Conservation (phyloP, 805 yeast species). For the Dipodascus albidus region DNA sequence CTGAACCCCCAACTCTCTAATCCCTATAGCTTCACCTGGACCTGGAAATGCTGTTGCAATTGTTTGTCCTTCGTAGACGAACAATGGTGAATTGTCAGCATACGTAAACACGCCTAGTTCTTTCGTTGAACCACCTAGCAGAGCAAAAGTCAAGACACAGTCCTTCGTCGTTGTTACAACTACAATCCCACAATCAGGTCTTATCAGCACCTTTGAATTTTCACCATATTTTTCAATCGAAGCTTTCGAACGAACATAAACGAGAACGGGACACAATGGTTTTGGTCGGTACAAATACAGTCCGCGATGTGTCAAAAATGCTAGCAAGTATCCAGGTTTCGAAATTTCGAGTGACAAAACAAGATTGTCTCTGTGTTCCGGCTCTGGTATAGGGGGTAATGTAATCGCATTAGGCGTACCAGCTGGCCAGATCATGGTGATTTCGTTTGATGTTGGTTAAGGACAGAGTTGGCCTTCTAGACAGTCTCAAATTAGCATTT, state of each 20-base stretch:
- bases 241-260: slow-evolving; percentile 33
- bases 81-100: slow-evolving; percentile 6
- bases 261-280: slow-evolving; percentile 37
- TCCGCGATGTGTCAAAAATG: slow-evolving; percentile 28
- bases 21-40: slow-evolving; percentile 30
- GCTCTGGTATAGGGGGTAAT: slow-evolving; percentile 15
- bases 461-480: no score
- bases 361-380: slow-evolving; percentile 24
- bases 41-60: slow-evolving; percentile 23
- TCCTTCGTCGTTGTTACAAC: slow-evolving; percentile 18
- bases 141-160: slow-evolving; percentile 12
- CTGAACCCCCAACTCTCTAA: slow-evolving; percentile 22
- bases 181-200: slow-evolving; percentile 33
- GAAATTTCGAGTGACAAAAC: slow-evolving; percentile 21
- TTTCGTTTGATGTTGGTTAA: background rate
- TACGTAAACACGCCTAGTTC: slow-evolving; percentile 10
- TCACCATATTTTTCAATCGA: slow-evolving; percentile 38
- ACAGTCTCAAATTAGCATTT: no score
- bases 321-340: slow-evolving; percentile 22
- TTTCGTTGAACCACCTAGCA: slow-evolving; percentile 1
- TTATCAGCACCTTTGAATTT: slow-evolving; percentile 30
- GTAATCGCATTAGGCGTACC: slow-evolving; percentile 20
- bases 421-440: slow-evolving; percentile 25
- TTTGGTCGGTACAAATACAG: slow-evolving; percentile 29
- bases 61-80: slow-evolving; percentile 7